Evolutionary conservation across 306 rosid genomes (phyloP), one percentile per base, ranked within the genome.

Genomic region (Gastrolobium villosum): DNA sequence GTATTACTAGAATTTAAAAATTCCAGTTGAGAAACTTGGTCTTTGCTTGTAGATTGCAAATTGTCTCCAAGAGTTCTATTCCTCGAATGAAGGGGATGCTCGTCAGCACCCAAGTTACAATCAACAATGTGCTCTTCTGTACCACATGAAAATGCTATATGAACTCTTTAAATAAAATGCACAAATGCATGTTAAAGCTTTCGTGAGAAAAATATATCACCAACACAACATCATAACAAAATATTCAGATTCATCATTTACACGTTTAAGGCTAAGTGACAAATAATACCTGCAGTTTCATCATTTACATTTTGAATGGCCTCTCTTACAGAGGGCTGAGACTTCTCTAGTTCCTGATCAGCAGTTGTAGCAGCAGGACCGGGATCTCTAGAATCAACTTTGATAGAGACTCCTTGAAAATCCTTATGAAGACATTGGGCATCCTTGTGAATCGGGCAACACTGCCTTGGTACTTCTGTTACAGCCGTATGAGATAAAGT

Each of bases 261-360:
- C 48, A 66, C 70, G 50, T 75, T 68, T 34, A 39, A 64, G 67
- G 54, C 3, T 32, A 61, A 55, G 61, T 39, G 59, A 66, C 61
- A 43, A 64, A 67, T 68, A 53, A 36, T 90, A 90, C 91, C 86
- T 13, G 87, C 65, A 54, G 83, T 79, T 72, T 59, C 56, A 77
- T 49, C 66, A 15, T 3, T 48, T 46, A 63, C 63, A 66, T 43
- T 75, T 78, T 59, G 81, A 59, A 57, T 56, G 77, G 72, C 85
- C 39, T 86, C 79, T 78, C 62, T 37, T 8, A 40, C 31, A 36
- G 11, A 37, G n/a, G 61, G 75, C 65, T 54, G 77, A 30, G 59
- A 67, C 56, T 74, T 76, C 60, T 75, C 84, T 41, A 45, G 73
- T 79, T 83, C 81, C 35, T 57, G 65, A 77, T 53, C 49, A 14